Percentiles rank a stretch among this genome's conserved stretches.
phyloP scores from a whole-genome alignment of 2,329 filamentous ascomycete genomes.

The Trichoderma koningii region DNA sequence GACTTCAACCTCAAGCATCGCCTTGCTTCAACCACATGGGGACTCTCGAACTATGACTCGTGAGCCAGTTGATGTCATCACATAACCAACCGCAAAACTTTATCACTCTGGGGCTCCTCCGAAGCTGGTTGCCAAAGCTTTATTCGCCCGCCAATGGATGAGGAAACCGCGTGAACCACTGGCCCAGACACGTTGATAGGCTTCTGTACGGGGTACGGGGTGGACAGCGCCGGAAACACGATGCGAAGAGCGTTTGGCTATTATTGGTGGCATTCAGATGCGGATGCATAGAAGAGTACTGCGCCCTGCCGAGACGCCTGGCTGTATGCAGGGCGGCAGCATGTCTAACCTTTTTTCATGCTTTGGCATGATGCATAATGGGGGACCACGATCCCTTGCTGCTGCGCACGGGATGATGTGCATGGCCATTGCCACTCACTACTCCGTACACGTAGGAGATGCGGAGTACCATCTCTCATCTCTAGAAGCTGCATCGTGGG shows the following conservation, averaged over 20 bases:
- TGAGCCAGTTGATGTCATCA: not conserved
- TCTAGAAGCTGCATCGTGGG: too few relatives aligned
- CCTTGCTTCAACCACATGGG: too few relatives aligned
- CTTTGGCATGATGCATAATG: constrained; percentile 19
- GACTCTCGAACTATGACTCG: not conserved
- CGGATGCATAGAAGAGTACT: not conserved
- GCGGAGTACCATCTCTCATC: not conserved
- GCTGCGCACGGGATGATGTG: not conserved
- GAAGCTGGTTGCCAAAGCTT: not conserved
- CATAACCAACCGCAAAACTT: not conserved
- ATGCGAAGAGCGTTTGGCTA: not conserved
- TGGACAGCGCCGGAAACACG: not conserved
- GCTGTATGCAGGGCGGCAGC: not conserved
- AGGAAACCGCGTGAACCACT: not conserved
- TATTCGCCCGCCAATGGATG: not conserved
- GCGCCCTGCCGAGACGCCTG: not conserved
- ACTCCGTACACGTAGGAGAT: not conserved
- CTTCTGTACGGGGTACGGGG: not conserved
- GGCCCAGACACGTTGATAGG: not conserved
- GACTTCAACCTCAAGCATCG: not conserved
- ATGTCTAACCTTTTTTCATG: constrained; percentile 13
- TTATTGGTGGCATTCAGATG: too few relatives aligned
- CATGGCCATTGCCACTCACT: not conserved
- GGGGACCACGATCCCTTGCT: not conserved
- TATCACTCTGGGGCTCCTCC: too few relatives aligned